phyloP scores from a whole-genome alignment of 768 basidiomycete species.

The Suillus hirtellus region DNA sequence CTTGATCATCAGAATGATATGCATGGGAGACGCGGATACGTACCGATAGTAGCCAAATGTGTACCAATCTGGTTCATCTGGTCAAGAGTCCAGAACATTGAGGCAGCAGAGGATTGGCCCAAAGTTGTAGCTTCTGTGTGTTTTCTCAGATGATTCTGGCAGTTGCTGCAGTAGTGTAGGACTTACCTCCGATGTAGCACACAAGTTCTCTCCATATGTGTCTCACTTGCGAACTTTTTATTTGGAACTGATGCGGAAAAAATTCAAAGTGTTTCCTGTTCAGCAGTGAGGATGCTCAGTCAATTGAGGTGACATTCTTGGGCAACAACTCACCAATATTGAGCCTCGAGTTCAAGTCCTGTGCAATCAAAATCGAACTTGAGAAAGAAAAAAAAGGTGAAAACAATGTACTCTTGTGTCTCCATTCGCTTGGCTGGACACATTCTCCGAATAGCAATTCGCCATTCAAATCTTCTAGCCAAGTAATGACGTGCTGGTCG shows the following conservation, averaged over 20 bases:
- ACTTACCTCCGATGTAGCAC: background rate
- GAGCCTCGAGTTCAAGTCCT: background rate
- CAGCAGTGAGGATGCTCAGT: background rate
- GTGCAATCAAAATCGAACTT: background rate
- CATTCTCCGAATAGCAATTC: background rate
- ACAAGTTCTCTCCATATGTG: background rate
- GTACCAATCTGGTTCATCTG: background rate
- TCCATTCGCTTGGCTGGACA: background rate
- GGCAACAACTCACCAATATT: too few relatives aligned
- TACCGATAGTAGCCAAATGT: background rate
- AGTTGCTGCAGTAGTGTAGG: background rate
- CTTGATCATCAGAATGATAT: too few relatives aligned
- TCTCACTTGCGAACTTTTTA: background rate
- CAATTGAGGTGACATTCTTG: background rate
- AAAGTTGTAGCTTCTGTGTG: background rate
- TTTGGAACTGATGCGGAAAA: background rate
- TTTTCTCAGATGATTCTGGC: background rate
- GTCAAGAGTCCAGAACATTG: slow-evolving; percentile 2
- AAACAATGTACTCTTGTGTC: background rate
- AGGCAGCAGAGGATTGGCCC: background rate
- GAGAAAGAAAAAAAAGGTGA: background rate
- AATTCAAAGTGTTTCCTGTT: background rate
- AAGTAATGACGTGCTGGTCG: background rate
- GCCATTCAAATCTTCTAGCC: background rate
- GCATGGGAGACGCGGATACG: background rate